phyloP scores from a whole-genome alignment of 176 grass and related monocot species.

The Pontederia paniculata region DNA sequence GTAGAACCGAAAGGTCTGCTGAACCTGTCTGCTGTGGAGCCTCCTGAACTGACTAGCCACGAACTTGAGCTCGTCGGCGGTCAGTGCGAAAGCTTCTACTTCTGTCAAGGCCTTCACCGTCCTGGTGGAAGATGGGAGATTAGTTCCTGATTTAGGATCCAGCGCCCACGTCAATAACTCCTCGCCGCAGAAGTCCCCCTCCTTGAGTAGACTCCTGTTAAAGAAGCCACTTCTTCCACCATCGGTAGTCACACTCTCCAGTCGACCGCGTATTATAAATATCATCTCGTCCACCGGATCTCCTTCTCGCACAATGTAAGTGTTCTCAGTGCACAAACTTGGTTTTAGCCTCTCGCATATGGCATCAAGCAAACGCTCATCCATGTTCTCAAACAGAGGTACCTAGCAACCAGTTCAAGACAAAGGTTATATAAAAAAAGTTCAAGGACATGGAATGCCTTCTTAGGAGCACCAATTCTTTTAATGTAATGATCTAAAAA shows the following conservation, averaged over 20 bases:
- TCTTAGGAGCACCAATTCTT: too few species aligned
- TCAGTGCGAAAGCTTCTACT: constrained; percentile 51
- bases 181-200: constrained; percentile 61
- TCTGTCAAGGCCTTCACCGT: constrained; percentile 61
- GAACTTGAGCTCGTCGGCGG: constrained; percentile 60
- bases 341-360: constrained; percentile 72
- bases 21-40: constrained; percentile 64
- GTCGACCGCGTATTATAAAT: constrained; percentile 51
- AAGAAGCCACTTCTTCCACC: constrained; percentile 54
- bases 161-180: constrained; percentile 67
- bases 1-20: constrained; percentile 73
- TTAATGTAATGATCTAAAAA: not conserved
- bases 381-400: constrained; percentile 70
- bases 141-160: constrained; percentile 44
- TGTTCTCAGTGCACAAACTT: constrained; percentile 41
- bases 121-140: constrained; percentile 50
- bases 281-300: constrained; percentile 71
- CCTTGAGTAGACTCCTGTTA: constrained; percentile 39
- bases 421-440: not conserved
- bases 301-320: constrained; percentile 45
- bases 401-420: constrained; percentile 13
- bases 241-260: constrained; percentile 63
- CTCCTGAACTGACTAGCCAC: constrained; percentile 49
- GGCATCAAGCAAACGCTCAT: constrained; percentile 64
- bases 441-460: not conserved